phyloP scores from a whole-genome alignment of 441 rosid species.

The Corymbia calophylla region DNA sequence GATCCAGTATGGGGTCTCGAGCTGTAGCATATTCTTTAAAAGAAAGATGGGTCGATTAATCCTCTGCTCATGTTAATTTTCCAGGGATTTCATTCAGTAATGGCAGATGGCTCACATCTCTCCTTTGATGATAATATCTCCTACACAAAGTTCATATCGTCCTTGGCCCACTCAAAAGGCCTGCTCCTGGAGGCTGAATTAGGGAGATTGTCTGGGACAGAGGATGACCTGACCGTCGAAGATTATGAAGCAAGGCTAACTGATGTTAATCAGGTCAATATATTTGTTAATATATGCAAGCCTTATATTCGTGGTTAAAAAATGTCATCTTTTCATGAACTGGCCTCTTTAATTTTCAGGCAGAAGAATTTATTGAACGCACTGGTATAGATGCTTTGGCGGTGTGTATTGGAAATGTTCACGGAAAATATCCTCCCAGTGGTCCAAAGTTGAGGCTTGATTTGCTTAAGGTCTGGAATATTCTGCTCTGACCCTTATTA shows the following conservation, averaged over 20 bases:
- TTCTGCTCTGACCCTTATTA: neutral
- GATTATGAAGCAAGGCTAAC: slow-evolving; percentile 92
- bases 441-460: slow-evolving; percentile 91
- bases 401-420: slow-evolving; percentile 94
- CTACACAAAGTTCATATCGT: slow-evolving; percentile 58
- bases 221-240: slow-evolving; percentile 92
- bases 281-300: neutral
- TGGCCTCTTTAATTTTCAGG: slow-evolving; percentile 41
- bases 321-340: neutral
- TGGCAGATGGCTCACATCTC: slow-evolving; percentile 98
- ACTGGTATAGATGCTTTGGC: slow-evolving; percentile 94
- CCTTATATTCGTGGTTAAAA: neutral
- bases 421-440: slow-evolving; percentile 86
- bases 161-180: slow-evolving; percentile 58
- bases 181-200: slow-evolving; percentile 94
- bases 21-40: neutral
- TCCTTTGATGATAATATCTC: slow-evolving; percentile 67
- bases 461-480: slow-evolving; percentile 58
- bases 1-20: neutral
- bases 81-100: slow-evolving; percentile 89
- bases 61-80: neutral
- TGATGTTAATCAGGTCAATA: slow-evolving; percentile 61
- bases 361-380: slow-evolving; percentile 69
- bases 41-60: neutral
- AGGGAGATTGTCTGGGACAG: slow-evolving; percentile 92